Evolutionary conservation across 345 rosid species (phyloP).

Genomic region (Sapria himalayana): DNA sequence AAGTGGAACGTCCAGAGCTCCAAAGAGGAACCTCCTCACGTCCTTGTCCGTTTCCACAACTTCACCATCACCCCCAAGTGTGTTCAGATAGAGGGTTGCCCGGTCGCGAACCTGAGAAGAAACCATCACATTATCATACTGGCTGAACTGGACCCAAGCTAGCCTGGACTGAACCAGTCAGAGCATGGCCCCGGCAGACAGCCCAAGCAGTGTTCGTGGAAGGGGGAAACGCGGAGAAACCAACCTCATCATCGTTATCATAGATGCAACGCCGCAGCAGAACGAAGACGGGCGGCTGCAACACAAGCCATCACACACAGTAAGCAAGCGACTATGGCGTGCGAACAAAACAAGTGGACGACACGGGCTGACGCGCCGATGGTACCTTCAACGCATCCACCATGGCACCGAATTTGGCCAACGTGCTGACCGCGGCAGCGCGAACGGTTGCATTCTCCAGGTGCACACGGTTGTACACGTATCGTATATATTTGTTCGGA

Average conservation of each 20-base stretch:
- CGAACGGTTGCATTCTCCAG: slow-evolving; percentile 97
- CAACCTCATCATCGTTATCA: slow-evolving; percentile 96
- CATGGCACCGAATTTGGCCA: slow-evolving; percentile 90
- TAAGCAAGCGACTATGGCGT: neutral
- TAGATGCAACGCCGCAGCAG: slow-evolving; percentile 78
- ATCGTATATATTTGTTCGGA: slow-evolving; percentile 87
- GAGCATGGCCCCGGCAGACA: no score
- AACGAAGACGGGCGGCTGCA: slow-evolving; percentile 73
- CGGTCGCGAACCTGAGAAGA: slow-evolving; percentile 77
- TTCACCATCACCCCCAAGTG: slow-evolving; percentile 49
- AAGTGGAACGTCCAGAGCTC: slow-evolving; percentile 63
- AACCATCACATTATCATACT: neutral
- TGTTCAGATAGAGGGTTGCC: slow-evolving; percentile 76
- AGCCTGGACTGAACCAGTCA: no score
- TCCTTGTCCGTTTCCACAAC: slow-evolving; percentile 40
- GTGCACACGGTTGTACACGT: slow-evolving; percentile 92
- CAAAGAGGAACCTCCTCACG: slow-evolving; percentile 58
- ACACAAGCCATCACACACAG: slow-evolving; percentile 1
- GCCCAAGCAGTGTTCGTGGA: no score
- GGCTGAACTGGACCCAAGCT: no score
- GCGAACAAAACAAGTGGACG: neutral
- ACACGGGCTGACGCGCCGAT: slow-evolving; percentile 1
- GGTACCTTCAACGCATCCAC: slow-evolving; percentile 74
- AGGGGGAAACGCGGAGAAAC: no score
- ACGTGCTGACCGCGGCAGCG: slow-evolving; percentile 86